Base-by-base conservation (phyloP, 2,329 filamentous ascomycete species). In the Exophiala oligosperma region DNA sequence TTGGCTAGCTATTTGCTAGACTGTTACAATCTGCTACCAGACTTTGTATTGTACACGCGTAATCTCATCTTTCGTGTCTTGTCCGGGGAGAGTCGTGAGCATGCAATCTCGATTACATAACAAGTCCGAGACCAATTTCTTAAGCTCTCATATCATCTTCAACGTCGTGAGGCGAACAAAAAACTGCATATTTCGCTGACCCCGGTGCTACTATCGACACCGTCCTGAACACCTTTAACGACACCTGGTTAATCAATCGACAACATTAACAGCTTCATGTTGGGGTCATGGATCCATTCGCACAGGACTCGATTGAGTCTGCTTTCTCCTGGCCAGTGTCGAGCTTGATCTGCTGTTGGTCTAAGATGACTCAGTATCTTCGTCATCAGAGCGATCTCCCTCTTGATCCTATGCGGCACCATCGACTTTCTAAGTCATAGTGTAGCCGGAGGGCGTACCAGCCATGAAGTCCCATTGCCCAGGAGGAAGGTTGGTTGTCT, bases 391-490 rank as follows among this genome's bases (percentile, higher is more conserved):
- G 7, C 32, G 32, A 9, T 2, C 32, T 35, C 4, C 32, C 32
- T 11, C 9, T 11, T 11, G 32, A 32, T 48, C 4, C 7, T 48
- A 9, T 29, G 37, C 24, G 14, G 12, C 24, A 21, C 9, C 26
- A 47, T 38, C 26, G 12, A 21, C 5, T 46, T 17, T 11, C 55
- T 61, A 66, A 49, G 64, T 61, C 57, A 65, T 63, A 3, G 63
- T 61, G 44, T 65, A 65, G 47, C 64, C 64, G 28, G 49, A 50
- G 5, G 54, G 46, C 14, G 56, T 60, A 17, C 64, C 57, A 29
- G 63, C 57, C 60, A 65, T 66, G 35, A 68, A 66, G 47, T 68
- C 66, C 66, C 66, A 68, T 21, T 68, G 64, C 26, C 66, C 66
- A 2, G 66, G 66, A 40, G 66, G 66, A 35, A 68, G 58, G 49